Evolutionary conservation across 257 asterid species (phyloP), one percentile per base, ranked within the genome.

Genomic region (Verbena officinalis): DNA sequence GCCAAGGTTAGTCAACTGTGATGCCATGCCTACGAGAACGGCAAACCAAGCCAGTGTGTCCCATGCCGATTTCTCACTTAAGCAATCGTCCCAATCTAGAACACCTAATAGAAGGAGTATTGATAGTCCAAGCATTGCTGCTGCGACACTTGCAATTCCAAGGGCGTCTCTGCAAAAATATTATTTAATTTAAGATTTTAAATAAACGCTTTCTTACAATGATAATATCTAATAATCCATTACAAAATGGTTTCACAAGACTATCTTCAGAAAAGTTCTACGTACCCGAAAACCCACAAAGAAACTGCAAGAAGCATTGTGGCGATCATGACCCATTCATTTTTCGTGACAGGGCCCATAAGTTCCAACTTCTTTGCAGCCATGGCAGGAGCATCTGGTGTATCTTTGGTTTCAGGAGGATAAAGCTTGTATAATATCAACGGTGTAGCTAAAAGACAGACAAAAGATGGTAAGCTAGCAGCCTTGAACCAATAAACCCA

Each of bases 1-100:
- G 17, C 96, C 96, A 9, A 85, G 89, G 59, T 66, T 75, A 2
- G 87, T 86, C 69, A 88, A 73, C 72, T 88, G 96, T 55, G 83
- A 64, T 0, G 96, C 91, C 96, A 88, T 88, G 49, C 96, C 95
- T 9, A 88, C 91, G 30, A 86, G 72, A 42, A 86, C 88, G 1
- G 88, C 96, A 71, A 83, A 88, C 96, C 96, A 88, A 42, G 85
- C 89, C 68, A 85, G 65, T 34, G 95, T 88, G 70, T 88, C 96
- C 96, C 96, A 88, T 11, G 96, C 96, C 9, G 96, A 85, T 60
- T 81, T 85, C 81, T 88, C 91, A 49, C 86, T 85, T 52, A 88
- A 65, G 65, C 96, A 88, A 74, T 88, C 94, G 10, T 88, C 95
- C 96, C 95, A 88, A 14, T 86, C 74, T 13, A 88, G 80, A 50